Evolutionary conservation across 2,329 filamentous ascomycete genomes (phyloP), one percentile per base, ranked within the genome.

Genomic region (Neonectria punicea): DNA sequence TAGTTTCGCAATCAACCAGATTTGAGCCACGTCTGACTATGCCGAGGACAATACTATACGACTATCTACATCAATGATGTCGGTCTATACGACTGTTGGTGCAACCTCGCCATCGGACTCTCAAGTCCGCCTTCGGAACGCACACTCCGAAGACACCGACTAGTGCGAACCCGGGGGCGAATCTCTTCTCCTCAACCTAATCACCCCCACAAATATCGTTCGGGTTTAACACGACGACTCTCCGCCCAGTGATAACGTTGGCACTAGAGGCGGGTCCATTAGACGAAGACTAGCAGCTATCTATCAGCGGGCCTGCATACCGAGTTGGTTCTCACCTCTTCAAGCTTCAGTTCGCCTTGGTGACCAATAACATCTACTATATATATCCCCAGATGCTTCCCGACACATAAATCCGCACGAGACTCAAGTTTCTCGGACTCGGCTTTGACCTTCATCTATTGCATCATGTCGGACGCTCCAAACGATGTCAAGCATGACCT

Each of bases 191-290:
- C 49, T 34, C 49, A 34, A 8, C 32, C 49, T 22, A 34, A 51
- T 51, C 49, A 22, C 18, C 49, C 30, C 49, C 49, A 51, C 30
- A 51, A 22, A 34, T 59, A 20, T 53, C 6, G 22, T 22, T 53
- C 50, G 39, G 39, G 47, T 18, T 30, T 13, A 47, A 57, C 13
- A 16, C 25, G 41, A 2, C 22, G 41, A 2, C 22, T 25, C 25
- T 53, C 56, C 47, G 53, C 47, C 28, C 9, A 13, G 47, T 53
- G 57, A 59, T 59, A 59, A 53, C 34, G 57, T 32, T 34, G 11
- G 5, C 11, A 16, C 34, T 32, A 44, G 39, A n/a, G 20, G 16
- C 11, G 18, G 28, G 6, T 43, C 22, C 22, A 6, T 28, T 16
- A 22, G 18, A 34, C 22, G n/a, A 22, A 22, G 32, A 28, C n/a